phyloP scores from a whole-genome alignment of 352 stramenopile species.

The Pythium vanterpoolii region DNA sequence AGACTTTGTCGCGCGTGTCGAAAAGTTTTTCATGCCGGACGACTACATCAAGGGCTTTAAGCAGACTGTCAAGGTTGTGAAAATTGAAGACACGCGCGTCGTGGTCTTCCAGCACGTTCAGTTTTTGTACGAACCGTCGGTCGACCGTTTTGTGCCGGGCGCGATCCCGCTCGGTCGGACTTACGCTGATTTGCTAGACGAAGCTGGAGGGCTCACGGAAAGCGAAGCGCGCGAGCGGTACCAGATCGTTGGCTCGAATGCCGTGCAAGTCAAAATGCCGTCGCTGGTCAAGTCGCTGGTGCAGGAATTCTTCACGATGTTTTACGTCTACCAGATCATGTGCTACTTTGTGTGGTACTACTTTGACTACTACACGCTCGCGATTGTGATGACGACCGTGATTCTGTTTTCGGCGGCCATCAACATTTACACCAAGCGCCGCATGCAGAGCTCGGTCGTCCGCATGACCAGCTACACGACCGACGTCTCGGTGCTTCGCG shows the following conservation, averaged over 20 bases:
- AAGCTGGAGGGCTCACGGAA: slow-evolving; percentile 43
- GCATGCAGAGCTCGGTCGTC: slow-evolving; percentile 48
- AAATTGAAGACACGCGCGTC: slow-evolving; percentile 13
- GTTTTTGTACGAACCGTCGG: slow-evolving; percentile 22
- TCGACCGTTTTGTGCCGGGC: slow-evolving; percentile 20
- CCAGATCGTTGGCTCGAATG: slow-evolving; percentile 49
- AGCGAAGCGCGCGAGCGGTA: slow-evolving; percentile 32
- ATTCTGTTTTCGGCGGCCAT: slow-evolving; percentile 40
- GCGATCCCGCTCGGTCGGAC: slow-evolving; percentile 38
- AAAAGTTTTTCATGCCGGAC: slow-evolving; percentile 43
- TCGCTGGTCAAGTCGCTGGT: slow-evolving; percentile 44
- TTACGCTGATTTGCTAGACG: slow-evolving; percentile 43
- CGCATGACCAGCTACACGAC: slow-evolving; percentile 64
- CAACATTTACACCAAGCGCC: slow-evolving; percentile 71
- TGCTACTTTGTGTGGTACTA: slow-evolving; percentile 84
- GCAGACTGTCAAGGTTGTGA: slow-evolving; percentile 46
- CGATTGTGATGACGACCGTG: slow-evolving; percentile 53
- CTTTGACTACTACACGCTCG: slow-evolving; percentile 61
- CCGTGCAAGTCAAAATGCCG: slow-evolving; percentile 64
- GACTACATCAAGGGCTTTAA: slow-evolving; percentile 37
- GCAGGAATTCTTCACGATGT: slow-evolving; percentile 67
- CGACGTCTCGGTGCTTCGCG: slow-evolving; percentile 63
- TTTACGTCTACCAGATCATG: slow-evolving; percentile 87
- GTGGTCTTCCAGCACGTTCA: slow-evolving; percentile 30
- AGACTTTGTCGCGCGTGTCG: slow-evolving; percentile 45